Percentiles rank a stretch among this genome's conserved stretches.
Evolutionary conservation across 2,329 filamentous ascomycete genomes (phyloP).

Genomic region (Curvularia eragrostidis): DNA sequence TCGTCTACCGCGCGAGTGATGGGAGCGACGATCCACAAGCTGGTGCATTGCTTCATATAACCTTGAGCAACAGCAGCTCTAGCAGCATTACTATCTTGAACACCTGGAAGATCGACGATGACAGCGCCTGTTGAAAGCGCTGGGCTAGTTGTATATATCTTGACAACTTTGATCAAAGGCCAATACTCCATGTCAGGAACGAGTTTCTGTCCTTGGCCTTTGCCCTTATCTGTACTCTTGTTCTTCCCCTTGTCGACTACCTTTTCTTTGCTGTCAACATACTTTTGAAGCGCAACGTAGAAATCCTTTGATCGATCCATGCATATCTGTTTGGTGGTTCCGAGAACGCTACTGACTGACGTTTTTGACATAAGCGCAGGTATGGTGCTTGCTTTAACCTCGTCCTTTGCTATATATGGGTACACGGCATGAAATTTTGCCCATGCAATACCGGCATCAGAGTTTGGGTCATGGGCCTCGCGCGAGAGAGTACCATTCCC

Average conservation of each 20-base stretch:
- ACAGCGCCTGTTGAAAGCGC: slow-evolving; percentile 62
- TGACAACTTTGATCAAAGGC: slow-evolving; percentile 63
- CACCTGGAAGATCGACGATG: slow-evolving; percentile 65
- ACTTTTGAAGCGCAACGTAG: slow-evolving; percentile 56
- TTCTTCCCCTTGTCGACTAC: slow-evolving; percentile 40
- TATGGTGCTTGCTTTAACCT: slow-evolving; percentile 46
- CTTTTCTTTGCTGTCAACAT: slow-evolving; percentile 64
- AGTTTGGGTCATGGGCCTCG: slow-evolving; percentile 53
- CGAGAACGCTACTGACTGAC: slow-evolving; percentile 55
- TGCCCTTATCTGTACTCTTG: slow-evolving; percentile 29
- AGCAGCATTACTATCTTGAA: slow-evolving; percentile 66
- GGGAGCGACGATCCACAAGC: slow-evolving; percentile 68
- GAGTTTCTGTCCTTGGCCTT: slow-evolving; percentile 36
- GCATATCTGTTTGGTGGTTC: slow-evolving; percentile 53
- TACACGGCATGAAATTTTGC: slow-evolving; percentile 61
- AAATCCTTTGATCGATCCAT: slow-evolving; percentile 52
- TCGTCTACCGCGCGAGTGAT: slow-evolving; percentile 68
- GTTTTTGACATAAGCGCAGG: slow-evolving; percentile 53
- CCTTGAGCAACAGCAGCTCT: slow-evolving; percentile 63
- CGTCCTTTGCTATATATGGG: slow-evolving; percentile 52
- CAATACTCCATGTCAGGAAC: slow-evolving; percentile 51
- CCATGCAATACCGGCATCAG: slow-evolving; percentile 58
- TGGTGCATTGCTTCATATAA: slow-evolving; percentile 67
- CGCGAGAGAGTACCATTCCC: slow-evolving; percentile 48
- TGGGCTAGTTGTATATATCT: slow-evolving; percentile 59